Evolutionary conservation across 768 basidiomycete genomes (phyloP).

Genomic region (Lentinula sp.): DNA sequence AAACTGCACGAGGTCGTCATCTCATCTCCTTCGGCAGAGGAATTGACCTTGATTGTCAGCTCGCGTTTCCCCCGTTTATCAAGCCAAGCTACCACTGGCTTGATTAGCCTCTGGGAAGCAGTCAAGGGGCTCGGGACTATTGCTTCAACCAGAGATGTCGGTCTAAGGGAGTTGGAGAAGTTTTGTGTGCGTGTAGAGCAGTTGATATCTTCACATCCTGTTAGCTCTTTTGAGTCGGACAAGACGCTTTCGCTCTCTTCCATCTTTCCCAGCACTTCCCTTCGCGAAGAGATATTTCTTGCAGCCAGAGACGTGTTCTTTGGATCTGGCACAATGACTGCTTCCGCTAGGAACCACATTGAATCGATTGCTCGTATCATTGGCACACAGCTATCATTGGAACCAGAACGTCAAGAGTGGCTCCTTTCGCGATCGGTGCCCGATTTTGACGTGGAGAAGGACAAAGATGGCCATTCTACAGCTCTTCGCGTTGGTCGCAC

Average conservation of each 20-base stretch:
- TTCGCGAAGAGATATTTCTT: constrained; percentile 85
- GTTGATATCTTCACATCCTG: constrained; percentile 41
- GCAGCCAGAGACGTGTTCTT: constrained; percentile 93
- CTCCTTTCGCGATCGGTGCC: constrained; percentile 61
- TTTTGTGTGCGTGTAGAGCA: constrained; percentile 71
- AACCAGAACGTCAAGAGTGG: constrained; percentile 66
- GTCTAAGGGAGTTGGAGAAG: constrained; percentile 77
- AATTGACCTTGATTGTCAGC: constrained; percentile 66
- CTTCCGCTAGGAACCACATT: constrained; percentile 42
- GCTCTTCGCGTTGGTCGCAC: constrained; percentile 60
- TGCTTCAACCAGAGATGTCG: constrained; percentile 53
- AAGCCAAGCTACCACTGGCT: constrained; percentile 34
- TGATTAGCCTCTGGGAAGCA: constrained; percentile 67
- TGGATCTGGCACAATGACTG: constrained; percentile 54
- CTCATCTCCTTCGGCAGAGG: constrained; percentile 52
- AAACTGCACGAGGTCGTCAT: constrained; percentile 74
- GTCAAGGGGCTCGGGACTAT: constrained; percentile 46
- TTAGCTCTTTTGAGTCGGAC: constrained; percentile 25
- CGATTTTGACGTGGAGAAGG: constrained; percentile 60
- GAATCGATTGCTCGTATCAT: constrained; percentile 47
- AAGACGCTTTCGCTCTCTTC: constrained; percentile 25
- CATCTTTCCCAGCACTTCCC: constrained; percentile 60
- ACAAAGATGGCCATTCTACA: constrained; percentile 52
- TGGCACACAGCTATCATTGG: constrained; percentile 59
- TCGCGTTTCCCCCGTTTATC: constrained; percentile 60